Evolutionary conservation across 352 stramenopile species (phyloP).

Genomic region (Phytophthora pseudosyringae): DNA sequence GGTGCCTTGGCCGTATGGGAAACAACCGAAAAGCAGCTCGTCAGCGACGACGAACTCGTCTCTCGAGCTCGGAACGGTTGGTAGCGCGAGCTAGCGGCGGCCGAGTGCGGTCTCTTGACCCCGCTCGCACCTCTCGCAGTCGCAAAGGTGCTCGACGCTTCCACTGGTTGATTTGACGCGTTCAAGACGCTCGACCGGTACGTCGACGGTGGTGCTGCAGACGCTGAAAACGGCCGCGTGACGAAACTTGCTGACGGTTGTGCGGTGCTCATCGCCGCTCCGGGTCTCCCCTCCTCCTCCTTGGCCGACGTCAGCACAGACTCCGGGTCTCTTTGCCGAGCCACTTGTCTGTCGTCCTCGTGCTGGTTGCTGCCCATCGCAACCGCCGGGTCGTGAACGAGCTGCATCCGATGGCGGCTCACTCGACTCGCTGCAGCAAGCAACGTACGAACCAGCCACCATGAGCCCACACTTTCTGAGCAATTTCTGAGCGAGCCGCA

Average conservation of each 20-base stretch:
- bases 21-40: conserved; percentile 24
- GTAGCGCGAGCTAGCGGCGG: conserved; percentile 23
- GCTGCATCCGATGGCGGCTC: conserved; percentile 49
- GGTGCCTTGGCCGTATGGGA: conserved; percentile 10
- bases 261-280: not conserved
- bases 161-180: conserved; percentile 8
- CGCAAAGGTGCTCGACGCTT: not conserved
- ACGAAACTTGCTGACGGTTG: not conserved
- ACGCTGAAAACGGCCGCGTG: conserved; percentile 35
- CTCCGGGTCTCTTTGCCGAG: too few species aligned
- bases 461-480: not conserved
- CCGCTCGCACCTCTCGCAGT: conserved; percentile 6
- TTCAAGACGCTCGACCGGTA: not conserved
- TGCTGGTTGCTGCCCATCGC: conserved; percentile 25
- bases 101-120: conserved; percentile 35
- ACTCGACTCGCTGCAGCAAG: conserved; percentile 30
- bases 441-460: not conserved
- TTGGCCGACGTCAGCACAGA: not conserved
- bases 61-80: conserved; percentile 19
- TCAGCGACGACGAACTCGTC: conserved; percentile 21
- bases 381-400: conserved; percentile 25
- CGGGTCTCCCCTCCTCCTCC: conserved; percentile 19
- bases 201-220: conserved; percentile 7
- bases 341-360: conserved; percentile 5
- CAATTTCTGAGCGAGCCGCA: not conserved